Conservation (phyloP, 306 rosid genomes). For the Parietaria judaica region DNA sequence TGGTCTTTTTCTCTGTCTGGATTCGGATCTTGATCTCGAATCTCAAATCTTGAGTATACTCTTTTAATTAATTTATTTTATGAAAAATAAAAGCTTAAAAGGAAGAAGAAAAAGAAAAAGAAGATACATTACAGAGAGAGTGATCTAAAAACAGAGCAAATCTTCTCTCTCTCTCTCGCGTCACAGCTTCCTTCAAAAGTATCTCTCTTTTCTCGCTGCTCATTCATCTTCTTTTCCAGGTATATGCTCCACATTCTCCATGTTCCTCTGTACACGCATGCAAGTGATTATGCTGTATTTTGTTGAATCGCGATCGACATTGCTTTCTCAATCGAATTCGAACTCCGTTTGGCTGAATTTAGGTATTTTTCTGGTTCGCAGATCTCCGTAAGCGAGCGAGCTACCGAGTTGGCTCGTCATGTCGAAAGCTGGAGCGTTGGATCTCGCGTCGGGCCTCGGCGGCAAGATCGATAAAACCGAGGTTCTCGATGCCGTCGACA, state of each 20-base stretch:
- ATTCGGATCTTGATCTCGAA: background rate
- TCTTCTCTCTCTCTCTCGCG: too few species aligned
- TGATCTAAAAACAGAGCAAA: too few species aligned
- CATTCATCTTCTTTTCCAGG: too few species aligned
- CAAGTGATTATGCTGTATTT: background rate
- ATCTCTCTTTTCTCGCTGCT: too few species aligned
- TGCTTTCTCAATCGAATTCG: background rate
- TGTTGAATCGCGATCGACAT: too few species aligned
- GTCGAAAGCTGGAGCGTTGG: constrained; percentile 57
- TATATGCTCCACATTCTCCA: too few species aligned
- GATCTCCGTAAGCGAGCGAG: background rate
- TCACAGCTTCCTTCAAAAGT: too few species aligned
- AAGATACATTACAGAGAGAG: too few species aligned
- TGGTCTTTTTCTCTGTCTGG: background rate
- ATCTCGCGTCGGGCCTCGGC: constrained; percentile 83
- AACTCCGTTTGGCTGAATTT: background rate
- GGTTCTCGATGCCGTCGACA: constrained; percentile 69
- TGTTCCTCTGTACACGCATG: background rate
- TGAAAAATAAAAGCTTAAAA: too few species aligned
- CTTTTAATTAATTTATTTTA: background rate
- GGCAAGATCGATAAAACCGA: constrained; percentile 68
- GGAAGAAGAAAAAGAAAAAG: too few species aligned
- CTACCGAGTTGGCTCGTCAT: background rate
- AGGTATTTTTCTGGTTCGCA: background rate
- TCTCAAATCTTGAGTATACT: background rate